Percentiles rank a stretch among this genome's conserved stretches.
phyloP scores from a whole-genome alignment of 2,329 filamentous ascomycete genomes.

The Blastomyces percursus region DNA sequence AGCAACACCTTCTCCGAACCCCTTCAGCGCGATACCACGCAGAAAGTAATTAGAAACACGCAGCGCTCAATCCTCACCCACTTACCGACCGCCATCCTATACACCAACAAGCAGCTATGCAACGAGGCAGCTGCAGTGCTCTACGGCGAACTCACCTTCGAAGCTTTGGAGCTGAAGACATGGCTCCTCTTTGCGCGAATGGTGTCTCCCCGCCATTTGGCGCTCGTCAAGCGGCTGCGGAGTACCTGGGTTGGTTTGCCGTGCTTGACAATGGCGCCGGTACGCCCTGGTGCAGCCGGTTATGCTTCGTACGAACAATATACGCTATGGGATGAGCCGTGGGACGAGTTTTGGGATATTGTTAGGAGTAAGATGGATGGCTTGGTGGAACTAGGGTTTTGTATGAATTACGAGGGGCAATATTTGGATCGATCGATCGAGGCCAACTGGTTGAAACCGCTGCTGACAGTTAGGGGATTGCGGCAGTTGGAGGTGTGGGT shows the following conservation, averaged over 20 bases:
- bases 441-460: slow-evolving; percentile 7
- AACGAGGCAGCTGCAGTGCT: slow-evolving; percentile 23
- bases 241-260: slow-evolving; percentile 6
- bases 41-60: not conserved
- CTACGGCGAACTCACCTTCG: slow-evolving; percentile 24
- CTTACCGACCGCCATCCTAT: slow-evolving; percentile 18
- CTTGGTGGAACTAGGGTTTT: slow-evolving; percentile 7
- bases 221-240: slow-evolving; percentile 7
- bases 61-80: not conserved
- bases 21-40: not conserved
- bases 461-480: slow-evolving; percentile 8
- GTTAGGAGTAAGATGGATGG: slow-evolving; percentile 6
- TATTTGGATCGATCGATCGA: slow-evolving; percentile 8
- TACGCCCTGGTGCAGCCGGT: not conserved
- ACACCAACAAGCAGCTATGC: slow-evolving; percentile 27
- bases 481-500: slow-evolving; percentile 6
- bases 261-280: slow-evolving; percentile 6
- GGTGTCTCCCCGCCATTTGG: slow-evolving; percentile 16
- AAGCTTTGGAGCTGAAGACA: slow-evolving; percentile 29
- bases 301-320: slow-evolving; percentile 10
- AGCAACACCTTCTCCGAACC: slow-evolving; percentile 17
- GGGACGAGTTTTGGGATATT: slow-evolving; percentile 8
- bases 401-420: slow-evolving; percentile 9
- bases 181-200: slow-evolving; percentile 25
- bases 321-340: slow-evolving; percentile 8